Evolutionary conservation across 2,329 filamentous ascomycete genomes (phyloP), one percentile per base, ranked within the genome.

Genomic region (Neonectria faginata): DNA sequence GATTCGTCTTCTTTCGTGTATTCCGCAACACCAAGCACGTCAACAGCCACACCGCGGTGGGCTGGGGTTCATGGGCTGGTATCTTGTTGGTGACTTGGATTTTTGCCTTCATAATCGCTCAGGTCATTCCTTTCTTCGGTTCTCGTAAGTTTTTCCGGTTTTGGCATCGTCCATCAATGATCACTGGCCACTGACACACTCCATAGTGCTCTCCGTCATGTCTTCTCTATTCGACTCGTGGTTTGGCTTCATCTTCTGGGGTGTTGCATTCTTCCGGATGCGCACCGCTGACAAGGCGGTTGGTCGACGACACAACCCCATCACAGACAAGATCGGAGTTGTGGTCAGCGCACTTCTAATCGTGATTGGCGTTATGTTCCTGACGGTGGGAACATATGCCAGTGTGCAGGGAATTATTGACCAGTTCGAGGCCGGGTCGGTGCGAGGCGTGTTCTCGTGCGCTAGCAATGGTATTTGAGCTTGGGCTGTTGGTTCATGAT

Each of bases 171-270:
- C 1, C 16, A 0, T 5, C 16, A 7, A 8, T 25, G 10, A 33
- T 14, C 16, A 2, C 11, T 20, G n/a, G 11, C 29, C 12, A 5
- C 64, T 72, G 55, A 74, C 18, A 12, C 39, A 56, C 63, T 70
- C 20, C 39, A 1, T 42, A 87, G 85, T 90, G 2, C 79, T 89
- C n/a, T 89, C 89, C 5, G 83, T 93, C 66, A 92, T 94, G 90
- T 92, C 89, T n/a, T 93, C 93, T 4, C 86, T 97, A 1, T 97
- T 97, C 75, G 93, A 97, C 80, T 95, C 92, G 58, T 95, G 94
- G 85, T 95, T 95, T 73, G 94, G 94, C 25, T 97, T 97, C 83
- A 97, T 97, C 75, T 97, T 97, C 83, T 97, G 92, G 92, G 92
- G 91, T 12, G 86, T 93, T 1, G 92, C 92, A 0, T 95, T 93